Conservation (phyloP, 2,329 filamentous ascomycete species). For the Zymoseptoria tritici region DNA sequence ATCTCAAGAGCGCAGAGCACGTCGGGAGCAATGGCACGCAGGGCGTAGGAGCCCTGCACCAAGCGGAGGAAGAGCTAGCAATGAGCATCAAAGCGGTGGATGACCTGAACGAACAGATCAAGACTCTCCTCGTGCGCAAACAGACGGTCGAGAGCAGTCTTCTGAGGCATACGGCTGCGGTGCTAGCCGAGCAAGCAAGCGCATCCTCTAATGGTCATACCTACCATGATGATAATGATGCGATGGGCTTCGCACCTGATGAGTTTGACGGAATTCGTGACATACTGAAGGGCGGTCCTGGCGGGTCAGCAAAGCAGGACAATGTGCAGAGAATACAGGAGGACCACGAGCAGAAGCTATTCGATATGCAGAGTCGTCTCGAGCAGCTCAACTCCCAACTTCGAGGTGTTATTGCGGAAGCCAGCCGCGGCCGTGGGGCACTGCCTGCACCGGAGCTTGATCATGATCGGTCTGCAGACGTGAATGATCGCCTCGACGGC, state of each 20-base stretch:
- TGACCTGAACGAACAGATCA: conserved; percentile 72
- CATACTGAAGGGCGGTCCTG: conserved; percentile 22
- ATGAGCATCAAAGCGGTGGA: conserved; percentile 76
- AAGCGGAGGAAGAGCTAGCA: conserved; percentile 66
- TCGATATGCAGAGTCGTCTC: conserved; percentile 24
- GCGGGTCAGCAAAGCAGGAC: conserved; percentile 13
- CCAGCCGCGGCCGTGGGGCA: conserved; percentile 21
- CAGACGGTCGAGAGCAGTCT: conserved; percentile 69
- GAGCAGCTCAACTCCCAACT: conserved; percentile 29
- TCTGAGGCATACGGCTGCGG: conserved; percentile 83
- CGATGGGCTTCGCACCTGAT: conserved; percentile 28
- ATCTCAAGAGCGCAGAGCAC: conserved; percentile 26
- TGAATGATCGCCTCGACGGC: conserved; percentile 15
- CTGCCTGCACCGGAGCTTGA: conserved; percentile 17
- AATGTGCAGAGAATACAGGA: conserved; percentile 18
- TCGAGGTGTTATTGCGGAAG: conserved; percentile 24
- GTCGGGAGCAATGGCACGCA: conserved; percentile 39
- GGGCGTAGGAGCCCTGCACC: conserved; percentile 34
- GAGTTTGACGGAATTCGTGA: conserved; percentile 48
- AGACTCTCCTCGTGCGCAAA: conserved; percentile 67
- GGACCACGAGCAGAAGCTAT: conserved; percentile 24
- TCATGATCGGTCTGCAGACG: conserved; percentile 6
- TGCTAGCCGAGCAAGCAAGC: conserved; percentile 68
- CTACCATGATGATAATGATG: conserved; percentile 17
- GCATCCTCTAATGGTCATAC: conserved; percentile 11